Evolutionary conservation across 2,329 filamentous ascomycete genomes (phyloP).

Genomic region (Ophiostoma novo-ulmi): DNA sequence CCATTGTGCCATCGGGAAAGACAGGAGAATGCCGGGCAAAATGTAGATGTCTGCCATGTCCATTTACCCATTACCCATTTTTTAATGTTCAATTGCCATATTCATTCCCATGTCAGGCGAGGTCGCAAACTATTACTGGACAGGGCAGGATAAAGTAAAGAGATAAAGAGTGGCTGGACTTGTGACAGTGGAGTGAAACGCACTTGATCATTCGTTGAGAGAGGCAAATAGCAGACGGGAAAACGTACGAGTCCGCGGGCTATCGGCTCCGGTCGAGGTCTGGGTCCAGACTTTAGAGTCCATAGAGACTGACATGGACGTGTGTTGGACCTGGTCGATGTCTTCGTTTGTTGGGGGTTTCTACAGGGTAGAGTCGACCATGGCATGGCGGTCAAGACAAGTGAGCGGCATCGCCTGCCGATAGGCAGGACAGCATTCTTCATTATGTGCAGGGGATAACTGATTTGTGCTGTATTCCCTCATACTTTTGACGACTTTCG

Average conservation of each 20-base stretch:
- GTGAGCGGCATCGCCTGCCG: constrained; percentile 1
- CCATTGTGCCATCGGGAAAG: neutral
- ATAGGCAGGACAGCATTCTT: constrained; percentile 3
- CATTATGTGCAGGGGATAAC: neutral
- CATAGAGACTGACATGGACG: too few relatives aligned
- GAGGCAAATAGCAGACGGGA: neutral
- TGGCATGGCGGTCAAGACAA: neutral
- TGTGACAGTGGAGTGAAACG: neutral
- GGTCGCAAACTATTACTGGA: neutral
- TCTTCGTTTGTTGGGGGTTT: too few relatives aligned
- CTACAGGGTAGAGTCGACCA: neutral
- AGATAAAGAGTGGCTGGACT: neutral
- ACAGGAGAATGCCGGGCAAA: neutral
- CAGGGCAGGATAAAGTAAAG: neutral
- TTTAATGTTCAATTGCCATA: neutral
- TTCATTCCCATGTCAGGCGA: neutral
- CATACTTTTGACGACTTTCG: neutral
- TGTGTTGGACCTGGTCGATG: too few relatives aligned
- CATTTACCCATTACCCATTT: neutral
- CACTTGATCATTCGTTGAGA: neutral
- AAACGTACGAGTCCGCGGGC: constrained; percentile 9
- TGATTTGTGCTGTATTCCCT: neutral
- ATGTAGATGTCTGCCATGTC: neutral
- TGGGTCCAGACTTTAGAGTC: neutral
- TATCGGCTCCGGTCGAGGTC: neutral